A percentile compares a stretch with the other conserved stretches of the same genome.
phyloP scores from a whole-genome alignment of 1,284 basidiomycete genomes.

The Lignosus rhinocerotis region DNA sequence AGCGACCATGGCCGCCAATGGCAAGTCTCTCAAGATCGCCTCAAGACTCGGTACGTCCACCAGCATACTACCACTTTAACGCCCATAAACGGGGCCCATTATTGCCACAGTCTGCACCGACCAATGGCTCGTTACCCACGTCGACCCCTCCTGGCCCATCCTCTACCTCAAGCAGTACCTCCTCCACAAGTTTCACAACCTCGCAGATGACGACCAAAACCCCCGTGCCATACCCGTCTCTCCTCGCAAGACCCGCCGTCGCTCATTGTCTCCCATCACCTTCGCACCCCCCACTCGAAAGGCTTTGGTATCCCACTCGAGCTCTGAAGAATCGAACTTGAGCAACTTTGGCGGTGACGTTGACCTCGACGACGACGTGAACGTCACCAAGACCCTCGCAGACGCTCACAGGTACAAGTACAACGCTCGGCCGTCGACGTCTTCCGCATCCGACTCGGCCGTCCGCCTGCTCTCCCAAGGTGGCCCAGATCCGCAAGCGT shows the following conservation, averaged over 20 bases:
- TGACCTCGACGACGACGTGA: constrained; percentile 12
- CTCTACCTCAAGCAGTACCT: constrained; percentile 61
- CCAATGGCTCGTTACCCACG: constrained; percentile 70
- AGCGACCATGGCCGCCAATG: constrained; percentile 7
- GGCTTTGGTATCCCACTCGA: background rate
- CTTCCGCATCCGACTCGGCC: constrained; percentile 17
- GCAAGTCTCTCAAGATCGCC: constrained; percentile 37
- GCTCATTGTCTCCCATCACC: constrained; percentile 59
- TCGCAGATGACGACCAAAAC: constrained; percentile 26
- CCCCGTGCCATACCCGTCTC: constrained; percentile 18
- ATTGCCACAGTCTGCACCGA: constrained; percentile 58
- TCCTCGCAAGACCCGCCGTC: constrained; percentile 18
- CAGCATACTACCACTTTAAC: background rate
- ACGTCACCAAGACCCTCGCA: constrained; percentile 15
- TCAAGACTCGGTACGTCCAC: constrained; percentile 53
- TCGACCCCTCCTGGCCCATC: constrained; percentile 58
- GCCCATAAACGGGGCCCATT: constrained; percentile 2
- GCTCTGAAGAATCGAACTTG: background rate
- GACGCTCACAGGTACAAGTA: constrained; percentile 24
- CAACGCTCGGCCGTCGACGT: constrained; percentile 20
- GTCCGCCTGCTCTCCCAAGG: constrained; percentile 4
- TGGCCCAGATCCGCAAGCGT: constrained; percentile 21
- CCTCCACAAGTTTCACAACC: constrained; percentile 49
- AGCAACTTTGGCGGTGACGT: background rate
- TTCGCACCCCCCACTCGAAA: constrained; percentile 43